Evolutionary conservation across 345 rosid species (phyloP), one percentile per base, ranked within the genome.

Genomic region (Corchorus capsularis): DNA sequence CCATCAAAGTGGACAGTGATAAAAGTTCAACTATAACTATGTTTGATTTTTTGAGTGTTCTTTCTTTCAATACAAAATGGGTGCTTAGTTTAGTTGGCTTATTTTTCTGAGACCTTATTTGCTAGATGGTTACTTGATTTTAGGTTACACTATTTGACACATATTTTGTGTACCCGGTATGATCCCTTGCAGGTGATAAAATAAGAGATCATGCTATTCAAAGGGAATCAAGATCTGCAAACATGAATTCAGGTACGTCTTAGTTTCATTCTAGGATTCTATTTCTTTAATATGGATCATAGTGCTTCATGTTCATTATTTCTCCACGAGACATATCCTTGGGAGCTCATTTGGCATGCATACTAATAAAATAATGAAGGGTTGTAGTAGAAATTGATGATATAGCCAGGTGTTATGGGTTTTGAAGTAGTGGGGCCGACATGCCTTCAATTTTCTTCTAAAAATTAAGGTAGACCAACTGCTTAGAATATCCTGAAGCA

Each of bases 341-440:
- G 12, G 35, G 46, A 45, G 54, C 71, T 66, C n/a, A 46, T 66
- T 6, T 16, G 32, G 71, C 49, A 64, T 41, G 50, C 69, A 64
- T 41, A 9, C 6, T 19, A 46, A 13, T 45, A 45, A 46, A 43
- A 46, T 34, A 62, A 35, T 45, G 54, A 55, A n/a, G 60, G 27
- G 8, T n/a, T 55, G 60, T 41, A 66, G 54, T 19, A 20, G 37
- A 66, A 66, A 45, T 45, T 66, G 20, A 20, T 66, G 71, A 20
- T 66, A 46, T 22, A 20, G 9, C 45, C 45, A 27, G 1, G 27
- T 27, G 27, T 27, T 27, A 46, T 54, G 6, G 37, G 11, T 45
- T 66, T 45, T 45, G 54, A 45, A 45, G 54, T 45, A 46, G 50
- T 22, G 52, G 22, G n/a, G 39, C 13, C 52, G 4, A 54, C 54